Evolutionary conservation across 2,329 filamentous ascomycete species (phyloP).

Genomic region (Grosmannia clavigera): DNA sequence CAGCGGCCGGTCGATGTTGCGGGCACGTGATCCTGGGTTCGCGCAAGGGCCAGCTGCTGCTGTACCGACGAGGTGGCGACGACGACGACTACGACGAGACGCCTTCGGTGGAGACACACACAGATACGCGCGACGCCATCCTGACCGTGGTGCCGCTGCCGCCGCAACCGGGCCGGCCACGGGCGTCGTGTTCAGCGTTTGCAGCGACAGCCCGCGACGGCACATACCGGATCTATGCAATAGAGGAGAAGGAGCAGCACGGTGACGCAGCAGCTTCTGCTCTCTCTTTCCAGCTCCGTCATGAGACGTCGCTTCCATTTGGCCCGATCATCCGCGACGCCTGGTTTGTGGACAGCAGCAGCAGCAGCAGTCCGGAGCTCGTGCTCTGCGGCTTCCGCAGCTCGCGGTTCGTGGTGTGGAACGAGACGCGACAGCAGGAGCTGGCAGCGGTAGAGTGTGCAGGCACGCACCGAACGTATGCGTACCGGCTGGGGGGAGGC

Average conservation of each 20-base stretch:
- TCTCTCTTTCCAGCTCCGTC: constrained; percentile 34
- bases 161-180: constrained; percentile 12
- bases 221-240: constrained; percentile 52
- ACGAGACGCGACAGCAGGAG: constrained; percentile 58
- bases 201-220: constrained; percentile 69
- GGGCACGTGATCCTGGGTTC: constrained; percentile 40
- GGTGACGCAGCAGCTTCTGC: constrained; percentile 14
- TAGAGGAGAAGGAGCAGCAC: background rate
- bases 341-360: constrained; percentile 35
- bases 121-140: constrained; percentile 35
- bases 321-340: constrained; percentile 66
- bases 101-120: constrained; percentile 16
- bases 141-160: constrained; percentile 48
- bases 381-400: constrained; percentile 72
- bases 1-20: constrained; percentile 7
- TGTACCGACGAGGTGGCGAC: constrained; percentile 16
- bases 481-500: constrained; percentile 27
- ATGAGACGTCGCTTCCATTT: constrained; percentile 58
- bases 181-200: constrained; percentile 37
- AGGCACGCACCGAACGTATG: constrained; percentile 70
- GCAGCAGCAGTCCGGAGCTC: constrained; percentile 32
- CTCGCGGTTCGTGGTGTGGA: constrained; percentile 70
- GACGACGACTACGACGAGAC: constrained; percentile 15
- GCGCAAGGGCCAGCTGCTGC: constrained; percentile 35
- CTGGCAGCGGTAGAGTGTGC: constrained; percentile 67